These are phyloP conservation scores for Ceratobasidium sp. DNA, from an alignment of 1,284 basidiomycete species.

Conservation along the genomic window DNA sequence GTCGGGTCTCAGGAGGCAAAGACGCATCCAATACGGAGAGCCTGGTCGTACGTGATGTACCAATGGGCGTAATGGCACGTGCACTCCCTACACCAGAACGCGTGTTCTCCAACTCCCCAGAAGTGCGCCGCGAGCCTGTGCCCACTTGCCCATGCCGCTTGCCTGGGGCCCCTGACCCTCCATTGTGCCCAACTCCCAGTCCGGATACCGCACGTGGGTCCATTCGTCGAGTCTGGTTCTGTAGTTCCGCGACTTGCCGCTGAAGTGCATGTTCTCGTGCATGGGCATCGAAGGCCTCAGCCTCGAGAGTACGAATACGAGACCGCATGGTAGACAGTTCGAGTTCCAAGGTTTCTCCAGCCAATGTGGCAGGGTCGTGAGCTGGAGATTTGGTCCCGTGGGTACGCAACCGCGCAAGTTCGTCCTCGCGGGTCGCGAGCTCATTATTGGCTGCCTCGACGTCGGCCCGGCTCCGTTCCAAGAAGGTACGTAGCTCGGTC, in stretches of 20 bases:
- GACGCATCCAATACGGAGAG: slow-evolving; percentile 67
- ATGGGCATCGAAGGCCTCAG: slow-evolving; percentile 72
- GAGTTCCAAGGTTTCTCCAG: slow-evolving; percentile 74
- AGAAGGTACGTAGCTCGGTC: slow-evolving; percentile 63
- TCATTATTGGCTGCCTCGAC: slow-evolving; percentile 41
- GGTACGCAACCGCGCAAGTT: slow-evolving; percentile 47
- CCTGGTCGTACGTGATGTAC: slow-evolving; percentile 55
- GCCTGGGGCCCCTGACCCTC: slow-evolving; percentile 9
- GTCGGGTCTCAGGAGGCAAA: slow-evolving; percentile 75
- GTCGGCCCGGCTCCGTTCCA: slow-evolving; percentile 59
- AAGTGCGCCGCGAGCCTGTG: slow-evolving; percentile 13
- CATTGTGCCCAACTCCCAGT: not conserved
- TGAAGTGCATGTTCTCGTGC: slow-evolving; percentile 72
- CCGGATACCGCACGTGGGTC: slow-evolving; percentile 54
- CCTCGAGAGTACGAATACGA: slow-evolving; percentile 75
- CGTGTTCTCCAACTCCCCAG: slow-evolving; percentile 30
- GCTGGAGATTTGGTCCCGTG: slow-evolving; percentile 47
- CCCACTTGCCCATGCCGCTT: slow-evolving; percentile 19
- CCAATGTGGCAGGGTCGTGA: slow-evolving; percentile 56
- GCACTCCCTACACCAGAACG: slow-evolving; percentile 59
- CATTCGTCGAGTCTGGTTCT: slow-evolving; percentile 64
- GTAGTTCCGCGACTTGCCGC: slow-evolving; percentile 66
- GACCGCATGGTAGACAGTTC: slow-evolving; percentile 80
- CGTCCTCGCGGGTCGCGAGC: slow-evolving; percentile 19
- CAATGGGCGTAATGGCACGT: slow-evolving; percentile 55